Evolutionary conservation across 345 rosid species (phyloP), one percentile per base, ranked within the genome.

Genomic region (Dimocarpus longan): DNA sequence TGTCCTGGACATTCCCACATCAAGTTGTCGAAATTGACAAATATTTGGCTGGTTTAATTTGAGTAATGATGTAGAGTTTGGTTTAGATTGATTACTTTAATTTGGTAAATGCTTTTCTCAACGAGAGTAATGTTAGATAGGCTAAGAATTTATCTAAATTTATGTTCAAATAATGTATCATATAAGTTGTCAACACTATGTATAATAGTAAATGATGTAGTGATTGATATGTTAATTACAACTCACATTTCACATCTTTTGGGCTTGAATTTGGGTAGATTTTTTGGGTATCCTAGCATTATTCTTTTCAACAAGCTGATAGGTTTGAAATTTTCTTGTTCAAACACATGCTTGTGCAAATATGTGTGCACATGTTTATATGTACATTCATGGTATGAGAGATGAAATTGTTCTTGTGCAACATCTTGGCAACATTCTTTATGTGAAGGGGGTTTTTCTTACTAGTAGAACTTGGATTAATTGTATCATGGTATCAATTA

Each of bases 31-130:
- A 19, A 22, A 8, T 2, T 42, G 52, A 42, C 52, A 19, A 15
- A 40, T 68, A 68, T 68, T 54, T 54, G 59, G 59, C 59, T 54
- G 59, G n/a, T 54, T 54, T n/a, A 54, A n/a, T 54, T 54, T 54
- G 59, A 54, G 59, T 16, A 54, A 54, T 54, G 59, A 54, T 54
- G 16, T 0, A 16, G n/a, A 32, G 37, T 26, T 9, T 50, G n/a
- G 60, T 70, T 70, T 50, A 54, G 5, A 54, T 54, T 54, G 59
- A 54, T 16, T 54, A 54, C 5, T n/a, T 54, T 54, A n/a, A n/a
- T 52, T 52, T 52, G 57, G 57, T 54, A 54, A 10, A 16, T 54
- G 19, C 0, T 54, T 54, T 54, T 54, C 16, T 54, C 9, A 3
- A 32, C 37, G 4, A 32, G 4, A 32, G 37, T 32, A 32, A 32